Base-by-base conservation (phyloP, 2,329 filamentous ascomycete species). In the Sporothrix protearum region DNA sequence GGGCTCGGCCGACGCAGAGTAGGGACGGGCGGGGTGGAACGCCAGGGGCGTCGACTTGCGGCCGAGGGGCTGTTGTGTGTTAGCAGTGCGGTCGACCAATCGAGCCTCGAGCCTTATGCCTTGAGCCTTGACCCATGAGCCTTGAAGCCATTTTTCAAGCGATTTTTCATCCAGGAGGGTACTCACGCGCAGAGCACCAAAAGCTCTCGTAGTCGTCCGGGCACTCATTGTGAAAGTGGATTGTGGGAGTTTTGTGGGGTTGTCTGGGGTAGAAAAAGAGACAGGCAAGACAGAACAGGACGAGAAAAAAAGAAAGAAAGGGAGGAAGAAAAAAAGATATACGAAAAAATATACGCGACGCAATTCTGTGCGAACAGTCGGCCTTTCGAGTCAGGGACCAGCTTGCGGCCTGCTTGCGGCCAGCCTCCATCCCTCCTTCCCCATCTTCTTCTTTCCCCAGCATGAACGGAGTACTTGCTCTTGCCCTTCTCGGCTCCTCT, bases 1-100 rank as follows among this genome's bases (percentile, higher is more conserved):
- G 72, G 92, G 92, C 81, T 98, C 95, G 72, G 92, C 86, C 68
- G 89, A 86, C 57, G 92, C 89, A 75, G 91, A 89, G 83, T 94
- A 94, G 80, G 81, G 84, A 78, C 91, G 86, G 64, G 33, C 33
- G 33, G 77, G 76, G 71, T 81, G 78, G 72, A 78, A 74, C 70
- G 72, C 68, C 66, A 73, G 73, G 69, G 66, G 63, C 51, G 55
- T 59, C 57, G 28, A 73, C 45, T 28, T 72, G 71, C 73, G 72
- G 39, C 12, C 16, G 53, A 42, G 16, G n/a, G 42, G 53, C 39
- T 68, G 64, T 12, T 12, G 5, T 22, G 25, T 7, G 70, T 57
- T 47, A 47, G 64, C n/a, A 19, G 8, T 55, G 47, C 4, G 12
- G 28, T 30, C 42, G 42, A 3, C 33, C 8, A 36, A 1, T 61